Base-by-base conservation (phyloP, 805 yeast genomes). In the Teunomyces kruisii region DNA sequence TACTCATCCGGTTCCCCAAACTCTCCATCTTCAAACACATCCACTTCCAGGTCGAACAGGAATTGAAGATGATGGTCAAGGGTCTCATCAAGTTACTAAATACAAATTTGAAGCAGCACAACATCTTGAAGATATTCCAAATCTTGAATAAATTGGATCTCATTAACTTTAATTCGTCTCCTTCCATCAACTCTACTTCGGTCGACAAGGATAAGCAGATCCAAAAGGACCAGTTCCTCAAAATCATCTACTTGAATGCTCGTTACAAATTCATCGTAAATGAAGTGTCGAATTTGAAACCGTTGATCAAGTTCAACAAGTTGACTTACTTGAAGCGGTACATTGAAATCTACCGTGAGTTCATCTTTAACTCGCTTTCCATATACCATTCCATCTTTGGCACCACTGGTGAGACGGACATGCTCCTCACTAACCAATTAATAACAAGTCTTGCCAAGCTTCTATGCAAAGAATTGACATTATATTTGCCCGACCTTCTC, bases 341-440 rank as follows among this genome's bases (percentile, higher is more conserved):
- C 53, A 76, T 92, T 31, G 98, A 94, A 61, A 80, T 88, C 3
- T 80, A 88, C 46, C 76, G 99, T 59, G 97, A 91, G 60, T 86
- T 80, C 54, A 80, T 88, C 13, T 86, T 84, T 62, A 85, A 84
- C 22, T 81, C 94, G 0, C 70, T 88, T 2, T 78, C 86, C 45
- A 79, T 84, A 2, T 85, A 76, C 60, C 76, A 75, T 47, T 79
- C 88, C 4, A 77, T 86, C 0, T 86, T 88, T 58, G 52, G 50
- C 39, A 44, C 55, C 9, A 51, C 51, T 15, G 46, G 56, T 3
- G 49, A 53, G 12, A 54, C 57, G 33, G 46, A 31, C 44, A 53
- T 43, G 42, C 40, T 65, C 9, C 47, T 67, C 9, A 52, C 63
- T 16, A 53, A 56, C 42, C 59, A 59, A 42, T 64, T 67, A 41